Evolutionary conservation across 2,329 filamentous ascomycete genomes (phyloP).

Genomic region (Pyrenophora tritici-repentis): DNA sequence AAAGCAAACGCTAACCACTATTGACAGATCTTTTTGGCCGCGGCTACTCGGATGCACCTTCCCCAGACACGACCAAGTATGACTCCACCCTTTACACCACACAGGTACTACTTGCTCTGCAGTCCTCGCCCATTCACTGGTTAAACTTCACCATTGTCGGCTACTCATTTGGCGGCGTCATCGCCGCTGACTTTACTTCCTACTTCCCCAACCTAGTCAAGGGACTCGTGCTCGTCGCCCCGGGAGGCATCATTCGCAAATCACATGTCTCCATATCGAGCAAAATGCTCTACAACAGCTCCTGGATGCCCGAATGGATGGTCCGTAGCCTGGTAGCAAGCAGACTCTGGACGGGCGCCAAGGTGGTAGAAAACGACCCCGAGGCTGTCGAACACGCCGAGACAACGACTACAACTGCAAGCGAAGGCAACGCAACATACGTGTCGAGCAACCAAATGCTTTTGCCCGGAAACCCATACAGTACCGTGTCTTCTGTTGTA

Average conservation of each 20-base stretch:
- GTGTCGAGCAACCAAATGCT: constrained; percentile 44
- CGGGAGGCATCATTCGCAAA: constrained; percentile 74
- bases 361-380: constrained; percentile 34
- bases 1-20: constrained; percentile 8
- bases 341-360: constrained; percentile 37
- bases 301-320: constrained; percentile 64
- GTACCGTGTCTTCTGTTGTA: constrained; percentile 67
- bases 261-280: constrained; percentile 65
- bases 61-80: constrained; percentile 64
- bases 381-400: constrained; percentile 27
- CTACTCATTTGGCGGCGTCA: constrained; percentile 79
- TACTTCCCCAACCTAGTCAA: constrained; percentile 71
- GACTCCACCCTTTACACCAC: constrained; percentile 74
- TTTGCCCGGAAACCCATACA: constrained; percentile 56
- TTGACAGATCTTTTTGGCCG: constrained; percentile 70
- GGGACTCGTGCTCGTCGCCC: constrained; percentile 76
- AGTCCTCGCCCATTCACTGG: constrained; percentile 65
- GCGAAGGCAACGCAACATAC: constrained; percentile 28
- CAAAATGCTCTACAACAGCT: constrained; percentile 65
- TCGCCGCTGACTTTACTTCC: constrained; percentile 71
- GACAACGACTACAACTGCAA: constrained; percentile 8
- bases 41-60: constrained; percentile 75
- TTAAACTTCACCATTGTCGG: constrained; percentile 71
- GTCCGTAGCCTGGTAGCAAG: constrained; percentile 52
- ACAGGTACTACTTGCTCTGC: constrained; percentile 72